A percentile compares a stretch with the other conserved stretches of the same genome.
Evolutionary conservation across 805 yeast genomes (phyloP).

Genomic region (Pichia membranifaciens): DNA sequence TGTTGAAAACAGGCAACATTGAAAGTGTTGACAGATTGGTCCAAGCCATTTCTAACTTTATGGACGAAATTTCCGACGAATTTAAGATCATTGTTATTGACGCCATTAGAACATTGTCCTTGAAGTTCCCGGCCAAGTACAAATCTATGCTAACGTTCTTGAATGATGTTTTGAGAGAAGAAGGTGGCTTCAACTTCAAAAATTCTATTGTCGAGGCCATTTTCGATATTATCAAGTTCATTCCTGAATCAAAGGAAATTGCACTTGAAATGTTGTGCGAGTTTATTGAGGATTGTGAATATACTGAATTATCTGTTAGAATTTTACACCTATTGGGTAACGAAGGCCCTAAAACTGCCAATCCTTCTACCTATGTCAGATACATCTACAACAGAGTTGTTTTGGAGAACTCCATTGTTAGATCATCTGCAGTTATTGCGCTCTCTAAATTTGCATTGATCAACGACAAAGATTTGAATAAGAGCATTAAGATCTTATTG

Average conservation of each 20-base stretch:
- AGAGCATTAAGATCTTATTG: conserved; percentile 69
- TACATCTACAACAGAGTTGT: conserved; percentile 96
- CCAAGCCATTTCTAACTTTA: conserved; percentile 77
- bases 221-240: conserved; percentile 82
- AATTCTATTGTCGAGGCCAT: conserved; percentile 86
- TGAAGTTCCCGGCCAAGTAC: conserved; percentile 90
- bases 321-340: conserved; percentile 87
- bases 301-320: conserved; percentile 88
- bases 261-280: conserved; percentile 90
- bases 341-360: conserved; percentile 83
- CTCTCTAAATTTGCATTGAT: conserved; percentile 83
- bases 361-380: conserved; percentile 88
- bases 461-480: conserved; percentile 59
- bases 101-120: conserved; percentile 85
- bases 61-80: conserved; percentile 93
- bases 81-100: conserved; percentile 92
- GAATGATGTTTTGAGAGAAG: conserved; percentile 79
- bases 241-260: conserved; percentile 74
- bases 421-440: conserved; percentile 94
- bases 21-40: conserved; percentile 85
- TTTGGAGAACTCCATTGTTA: conserved; percentile 87
- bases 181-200: conserved; percentile 83
- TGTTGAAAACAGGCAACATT: conserved; percentile 90
- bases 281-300: conserved; percentile 97
- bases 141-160: conserved; percentile 75